Evolutionary conservation across 2,329 filamentous ascomycete species (phyloP).

Genomic region (Fusarium sp.): DNA sequence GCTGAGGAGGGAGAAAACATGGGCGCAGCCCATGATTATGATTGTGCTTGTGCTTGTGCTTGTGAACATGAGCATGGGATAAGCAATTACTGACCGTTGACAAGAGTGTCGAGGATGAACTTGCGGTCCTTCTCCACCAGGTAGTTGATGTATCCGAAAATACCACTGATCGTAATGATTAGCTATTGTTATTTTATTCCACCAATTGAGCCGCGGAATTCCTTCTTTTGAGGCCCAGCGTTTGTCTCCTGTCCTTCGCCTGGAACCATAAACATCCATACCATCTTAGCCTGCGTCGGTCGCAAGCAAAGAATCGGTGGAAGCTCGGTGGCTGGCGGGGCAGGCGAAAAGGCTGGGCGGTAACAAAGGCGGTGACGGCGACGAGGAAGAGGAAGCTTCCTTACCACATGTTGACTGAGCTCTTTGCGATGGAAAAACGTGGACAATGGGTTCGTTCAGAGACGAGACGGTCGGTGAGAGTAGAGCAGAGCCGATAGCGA

Average conservation of each 20-base stretch:
- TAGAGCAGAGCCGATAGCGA: constrained; percentile 29
- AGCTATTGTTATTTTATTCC: constrained; percentile 29
- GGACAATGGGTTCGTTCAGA: constrained; percentile 19
- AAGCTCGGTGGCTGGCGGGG: constrained; percentile 11
- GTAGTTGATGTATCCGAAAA: constrained; percentile 99
- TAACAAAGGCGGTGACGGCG: constrained; percentile 34
- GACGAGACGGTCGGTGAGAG: constrained; percentile 28
- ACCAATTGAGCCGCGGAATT: constrained; percentile 27
- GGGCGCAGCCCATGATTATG: not conserved
- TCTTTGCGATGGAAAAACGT: constrained; percentile 25
- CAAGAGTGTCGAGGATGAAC: constrained; percentile 93
- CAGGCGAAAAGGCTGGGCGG: constrained; percentile 2
- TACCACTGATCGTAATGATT: constrained; percentile 68
- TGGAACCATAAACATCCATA: constrained; percentile 14
- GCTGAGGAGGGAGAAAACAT: constrained; percentile 24
- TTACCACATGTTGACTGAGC: constrained; percentile 44
- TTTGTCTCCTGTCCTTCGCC: not conserved
- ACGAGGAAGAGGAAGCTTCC: constrained; percentile 19
- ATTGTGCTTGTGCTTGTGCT: not conserved
- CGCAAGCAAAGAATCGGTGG: constrained; percentile 31
- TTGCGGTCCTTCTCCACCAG: constrained; percentile 98
- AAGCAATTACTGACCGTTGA: constrained; percentile 76
- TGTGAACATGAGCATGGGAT: constrained; percentile 11
- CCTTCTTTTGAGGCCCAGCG: constrained; percentile 9
- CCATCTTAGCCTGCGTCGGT: constrained; percentile 14